phyloP scores from a whole-genome alignment of 495 filamentous ascomycete species.

The Penicillium manginii region DNA sequence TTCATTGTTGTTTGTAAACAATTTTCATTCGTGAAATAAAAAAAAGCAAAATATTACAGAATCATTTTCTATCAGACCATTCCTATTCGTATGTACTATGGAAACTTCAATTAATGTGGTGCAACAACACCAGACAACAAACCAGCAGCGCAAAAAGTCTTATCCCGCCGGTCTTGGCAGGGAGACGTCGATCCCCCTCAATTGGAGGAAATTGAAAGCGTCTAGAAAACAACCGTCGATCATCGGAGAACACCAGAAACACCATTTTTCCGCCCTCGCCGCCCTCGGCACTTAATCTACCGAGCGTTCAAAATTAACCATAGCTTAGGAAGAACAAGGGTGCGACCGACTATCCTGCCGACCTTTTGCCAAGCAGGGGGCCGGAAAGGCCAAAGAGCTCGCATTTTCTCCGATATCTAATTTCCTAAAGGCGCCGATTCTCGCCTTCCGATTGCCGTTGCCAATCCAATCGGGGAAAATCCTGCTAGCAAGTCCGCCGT shows the following conservation, averaged over 20 bases:
- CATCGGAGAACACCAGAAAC: slow-evolving; percentile 8
- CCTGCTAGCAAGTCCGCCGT: slow-evolving; percentile 15
- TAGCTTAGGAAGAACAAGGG: neutral
- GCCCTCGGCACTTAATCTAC: slow-evolving; percentile 4
- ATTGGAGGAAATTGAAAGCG: neutral
- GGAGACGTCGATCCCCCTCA: neutral
- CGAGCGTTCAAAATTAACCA: neutral
- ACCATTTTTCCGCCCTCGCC: slow-evolving; percentile 4
- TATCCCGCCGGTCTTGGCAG: slow-evolving; percentile 17
- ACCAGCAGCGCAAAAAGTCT: slow-evolving; percentile 14
- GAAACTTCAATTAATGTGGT: slow-evolving; percentile 15
- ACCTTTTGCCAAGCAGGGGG: no score
- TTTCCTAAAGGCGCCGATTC: slow-evolving; percentile 12
- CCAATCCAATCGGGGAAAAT: slow-evolving; percentile 2
- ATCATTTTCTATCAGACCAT: neutral
- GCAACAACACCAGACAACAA: slow-evolving; percentile 11
- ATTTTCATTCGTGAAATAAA: neutral
- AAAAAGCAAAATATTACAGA: neutral
- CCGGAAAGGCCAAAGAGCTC: neutral
- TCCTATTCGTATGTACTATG: no score
- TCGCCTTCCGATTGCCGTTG: slow-evolving; percentile 5
- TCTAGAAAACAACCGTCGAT: slow-evolving; percentile 10
- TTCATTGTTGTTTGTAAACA: neutral
- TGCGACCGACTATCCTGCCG: neutral
- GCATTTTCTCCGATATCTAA: slow-evolving; percentile 1